These are phyloP conservation scores for Urtica urens DNA, from an alignment of 306 rosid genomes.

Conservation along the genomic window DNA sequence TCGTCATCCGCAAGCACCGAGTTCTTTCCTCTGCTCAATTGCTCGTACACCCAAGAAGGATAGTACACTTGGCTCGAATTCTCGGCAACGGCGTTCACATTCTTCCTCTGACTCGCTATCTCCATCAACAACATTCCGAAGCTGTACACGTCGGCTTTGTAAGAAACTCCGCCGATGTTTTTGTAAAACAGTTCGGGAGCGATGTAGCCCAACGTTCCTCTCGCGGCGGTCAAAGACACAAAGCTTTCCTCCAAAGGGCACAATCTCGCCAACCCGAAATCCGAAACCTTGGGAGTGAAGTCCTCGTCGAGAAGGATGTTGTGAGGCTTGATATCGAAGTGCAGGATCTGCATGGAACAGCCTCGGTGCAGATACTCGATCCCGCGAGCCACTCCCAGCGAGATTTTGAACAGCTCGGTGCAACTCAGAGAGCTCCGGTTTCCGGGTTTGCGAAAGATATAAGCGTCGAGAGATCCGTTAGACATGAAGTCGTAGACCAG, in stretches of 20 bases:
- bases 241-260: neutral
- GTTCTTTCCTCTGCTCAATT: neutral
- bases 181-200: slow-evolving; percentile 4
- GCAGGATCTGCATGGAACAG: slow-evolving; percentile 2
- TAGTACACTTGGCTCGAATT: neutral
- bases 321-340: slow-evolving; percentile 5
- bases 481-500: slow-evolving; percentile 3
- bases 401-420: neutral
- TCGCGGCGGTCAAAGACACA: neutral
- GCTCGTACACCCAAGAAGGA: neutral
- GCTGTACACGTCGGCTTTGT: slow-evolving; percentile 7
- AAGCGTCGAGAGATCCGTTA: neutral
- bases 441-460: neutral
- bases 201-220: slow-evolving; percentile 4
- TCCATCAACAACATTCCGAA: slow-evolving; percentile 9
- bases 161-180: slow-evolving; percentile 6
- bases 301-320: slow-evolving; percentile 1
- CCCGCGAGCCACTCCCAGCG: slow-evolving; percentile 3
- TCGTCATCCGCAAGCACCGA: neutral
- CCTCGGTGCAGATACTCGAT: slow-evolving; percentile 1
- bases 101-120: slow-evolving; percentile 5
- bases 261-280: slow-evolving; percentile 5
- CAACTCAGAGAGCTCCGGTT: neutral
- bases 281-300: neutral
- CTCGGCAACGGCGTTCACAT: neutral